Evolutionary conservation across 1,139 yeast species (phyloP), one percentile per base, ranked within the genome.

Genomic region (Candida smagusa): DNA sequence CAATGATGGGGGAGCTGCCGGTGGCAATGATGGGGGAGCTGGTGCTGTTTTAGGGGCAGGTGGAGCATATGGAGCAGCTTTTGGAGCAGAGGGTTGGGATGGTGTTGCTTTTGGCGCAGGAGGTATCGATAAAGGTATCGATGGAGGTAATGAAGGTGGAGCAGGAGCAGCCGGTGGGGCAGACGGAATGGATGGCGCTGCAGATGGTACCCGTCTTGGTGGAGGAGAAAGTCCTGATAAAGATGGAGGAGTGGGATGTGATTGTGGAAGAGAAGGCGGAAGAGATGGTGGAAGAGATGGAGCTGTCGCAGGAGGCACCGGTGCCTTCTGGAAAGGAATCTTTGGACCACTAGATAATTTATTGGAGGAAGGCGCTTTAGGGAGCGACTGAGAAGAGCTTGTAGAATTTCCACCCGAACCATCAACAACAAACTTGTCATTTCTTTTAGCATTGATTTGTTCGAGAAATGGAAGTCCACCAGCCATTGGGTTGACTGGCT

Each of bases 391-490:
- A 3, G 26, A 23, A n/a, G 26, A 23, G 16, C 9, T 27, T 7
- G 46, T 48, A 1, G 58, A 44, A 30, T 54, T 38, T 4, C 52
- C 50, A 4, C 36, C 36, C 21, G 47, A 35, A 2, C 61, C 69
- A 41, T 65, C 72, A 2, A 68, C 69, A 9, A 66, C 72, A 45
- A 50, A 56, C 3, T 53, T 30, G 9, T 70, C 72, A 38, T 53
- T 56, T 45, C 75, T 54, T 45, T 62, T 64, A 1, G 72, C 63
- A 40, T 68, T 68, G 37, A 70, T 69, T 42, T 69, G 63, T 2
- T 69, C 68, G 25, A 69, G 59, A 44, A 69, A 69, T 2, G 75
- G 74, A 19, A 70, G 51, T 0, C 63, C 67, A 2, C 66, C 64
- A 1, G 58, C 59, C 9, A 50, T 38, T 2, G 61, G 48, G 7